Conservation (phyloP, 345 rosid genomes). For the Murraya paniculata region DNA sequence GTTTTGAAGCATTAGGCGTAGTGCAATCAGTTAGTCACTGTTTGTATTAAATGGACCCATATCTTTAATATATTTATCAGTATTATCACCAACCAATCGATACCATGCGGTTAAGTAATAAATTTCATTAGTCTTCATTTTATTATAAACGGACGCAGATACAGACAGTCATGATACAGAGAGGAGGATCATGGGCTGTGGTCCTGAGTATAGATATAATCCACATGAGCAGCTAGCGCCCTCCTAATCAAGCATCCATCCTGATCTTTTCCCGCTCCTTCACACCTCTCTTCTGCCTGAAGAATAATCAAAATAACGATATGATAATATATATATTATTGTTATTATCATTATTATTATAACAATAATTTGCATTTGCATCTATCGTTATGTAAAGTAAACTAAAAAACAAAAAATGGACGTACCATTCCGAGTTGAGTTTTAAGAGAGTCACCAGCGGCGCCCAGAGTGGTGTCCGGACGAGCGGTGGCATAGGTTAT, state of each 20-base stretch:
- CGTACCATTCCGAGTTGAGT: slow-evolving; percentile 9
- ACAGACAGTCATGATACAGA: not conserved
- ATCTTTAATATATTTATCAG: not conserved
- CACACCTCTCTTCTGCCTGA: slow-evolving; percentile 20
- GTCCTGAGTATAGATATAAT: slow-evolving; percentile 52
- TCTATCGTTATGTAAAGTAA: too few species aligned
- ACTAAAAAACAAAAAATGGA: not conserved
- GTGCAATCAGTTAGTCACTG: not conserved
- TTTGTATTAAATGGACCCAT: too few species aligned
- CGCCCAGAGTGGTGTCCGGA: not conserved
- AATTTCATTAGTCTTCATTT: not conserved
- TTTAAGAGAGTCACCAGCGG: not conserved
- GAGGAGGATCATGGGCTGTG: slow-evolving; percentile 13
- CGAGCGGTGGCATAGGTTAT: slow-evolving; percentile 18
- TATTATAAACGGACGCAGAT: not conserved
- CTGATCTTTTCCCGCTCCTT: slow-evolving; percentile 17
- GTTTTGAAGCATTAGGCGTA: not conserved
- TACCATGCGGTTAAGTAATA: not conserved
- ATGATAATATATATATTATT: too few species aligned
- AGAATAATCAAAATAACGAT: not conserved
- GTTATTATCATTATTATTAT: too few species aligned
- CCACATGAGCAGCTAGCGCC: slow-evolving; percentile 45
- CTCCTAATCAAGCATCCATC: slow-evolving; percentile 34
- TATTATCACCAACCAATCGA: not conserved
- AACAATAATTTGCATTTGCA: too few species aligned